Evolutionary conservation across 306 rosid species (phyloP), one percentile per base, ranked within the genome.

Genomic region (Lablab purpureus): DNA sequence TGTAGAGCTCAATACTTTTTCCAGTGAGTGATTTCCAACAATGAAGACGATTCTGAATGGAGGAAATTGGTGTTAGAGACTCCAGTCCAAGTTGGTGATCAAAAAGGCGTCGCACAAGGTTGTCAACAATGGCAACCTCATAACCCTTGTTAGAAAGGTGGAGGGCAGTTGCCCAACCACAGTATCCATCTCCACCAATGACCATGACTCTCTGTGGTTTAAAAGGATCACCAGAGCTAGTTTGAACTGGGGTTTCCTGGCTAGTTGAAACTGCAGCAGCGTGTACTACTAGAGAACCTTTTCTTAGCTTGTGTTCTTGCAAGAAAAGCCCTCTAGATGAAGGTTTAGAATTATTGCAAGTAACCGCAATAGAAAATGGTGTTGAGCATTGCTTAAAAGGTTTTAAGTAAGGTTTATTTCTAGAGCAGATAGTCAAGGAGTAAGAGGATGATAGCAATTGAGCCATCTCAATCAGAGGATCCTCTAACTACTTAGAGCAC

Each of bases 141-240:
- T 92, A 95, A 49, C 97, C 99, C 83, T 85, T 95, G 67, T 90
- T 95, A 77, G 99, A 95, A 13, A 92, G 91, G 78, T 95, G 99
- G 41, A 95, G 98, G 51, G 98, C 98, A 55, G 99, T 92, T 84
- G 98, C 99, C 99, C 99, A 95, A 87, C 99, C 99, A 78, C 99
- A 91, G 83, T 95, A 91, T 67, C 99, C 99, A 84, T 95, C 99
- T 52, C 99, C 99, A 36, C 98, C 99, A 56, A 95, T 88, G 83
- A 95, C 93, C 97, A 95, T 88, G 43, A 90, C 97, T 23, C 95
- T 86, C 79, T 88, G 81, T 21, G 95, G 70, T 81, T 92, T 95
- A 22, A 86, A 86, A 78, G 86, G 86, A 56, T 71, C 87, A n/a
- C 77, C 68, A 0, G 85, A 85, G 77, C 80, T 85, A 30, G 91